Percentiles rank a stretch among this genome's conserved stretches.
Conservation (phyloP, 2,329 filamentous ascomycete genomes). For the Penicillium sp. region DNA sequence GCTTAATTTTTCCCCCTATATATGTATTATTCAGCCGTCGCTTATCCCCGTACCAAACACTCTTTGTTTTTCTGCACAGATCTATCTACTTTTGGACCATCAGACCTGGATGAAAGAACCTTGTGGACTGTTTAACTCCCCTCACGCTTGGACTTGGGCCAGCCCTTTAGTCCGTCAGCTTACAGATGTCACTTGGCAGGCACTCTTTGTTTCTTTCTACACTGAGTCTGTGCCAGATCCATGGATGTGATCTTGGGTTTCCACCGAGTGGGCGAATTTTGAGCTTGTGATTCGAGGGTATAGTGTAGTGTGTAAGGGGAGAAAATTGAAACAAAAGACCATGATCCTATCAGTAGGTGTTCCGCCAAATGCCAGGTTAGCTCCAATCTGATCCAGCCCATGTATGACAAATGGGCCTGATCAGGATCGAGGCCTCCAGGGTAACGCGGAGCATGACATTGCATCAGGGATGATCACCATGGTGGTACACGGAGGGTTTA, state of each 20-base stretch:
- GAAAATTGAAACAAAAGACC: background rate
- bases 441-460: slow-evolving; percentile 11
- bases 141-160: background rate
- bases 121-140: background rate
- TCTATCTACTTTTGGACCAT: background rate
- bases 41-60: background rate
- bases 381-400: background rate
- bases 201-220: background rate
- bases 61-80: background rate
- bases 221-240: background rate
- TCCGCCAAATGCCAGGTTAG: background rate
- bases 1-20: too few species aligned
- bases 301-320: background rate
- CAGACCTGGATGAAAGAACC: slow-evolving; percentile 3
- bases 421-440: slow-evolving; percentile 12
- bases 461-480: background rate
- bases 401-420: slow-evolving; percentile 13
- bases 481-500: slow-evolving; percentile 18
- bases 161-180: background rate
- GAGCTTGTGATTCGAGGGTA: background rate
- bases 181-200: background rate
- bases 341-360: background rate
- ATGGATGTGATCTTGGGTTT: background rate
- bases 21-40: background rate
- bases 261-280: background rate